Evolutionary conservation across 441 rosid species (phyloP).

Genomic region (Codiaeum variegatum): DNA sequence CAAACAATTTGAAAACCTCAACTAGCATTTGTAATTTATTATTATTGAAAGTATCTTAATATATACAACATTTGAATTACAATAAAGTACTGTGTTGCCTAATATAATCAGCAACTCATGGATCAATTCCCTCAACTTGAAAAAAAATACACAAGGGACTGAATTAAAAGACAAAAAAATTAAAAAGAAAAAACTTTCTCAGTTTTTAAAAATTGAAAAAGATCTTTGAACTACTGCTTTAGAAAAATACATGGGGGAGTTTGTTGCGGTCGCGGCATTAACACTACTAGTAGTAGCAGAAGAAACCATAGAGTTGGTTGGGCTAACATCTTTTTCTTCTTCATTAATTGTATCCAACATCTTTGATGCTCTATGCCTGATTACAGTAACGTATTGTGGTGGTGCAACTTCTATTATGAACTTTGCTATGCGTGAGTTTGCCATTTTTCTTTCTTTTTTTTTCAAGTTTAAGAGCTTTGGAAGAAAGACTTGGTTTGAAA

Average conservation of each 20-base stretch:
- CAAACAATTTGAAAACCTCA: too few relatives aligned
- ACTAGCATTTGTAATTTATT: too few relatives aligned
- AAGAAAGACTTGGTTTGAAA: constrained; percentile 20
- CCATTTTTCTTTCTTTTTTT: constrained; percentile 32
- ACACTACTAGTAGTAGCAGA: constrained; percentile 17
- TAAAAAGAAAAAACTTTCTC: neutral
- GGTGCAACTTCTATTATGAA: constrained; percentile 82
- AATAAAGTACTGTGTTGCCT: too few relatives aligned
- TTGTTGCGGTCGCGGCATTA: constrained; percentile 14
- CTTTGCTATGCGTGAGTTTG: constrained; percentile 63
- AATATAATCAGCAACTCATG: constrained; percentile 5
- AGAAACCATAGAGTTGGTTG: constrained; percentile 28
- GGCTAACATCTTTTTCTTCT: constrained; percentile 55
- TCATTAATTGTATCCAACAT: constrained; percentile 82
- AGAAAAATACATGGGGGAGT: constrained; percentile 40
- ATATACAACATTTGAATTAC: too few relatives aligned
- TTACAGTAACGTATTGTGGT: constrained; percentile 71
- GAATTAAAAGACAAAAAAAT: neutral
- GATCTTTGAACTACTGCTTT: constrained; percentile 34
- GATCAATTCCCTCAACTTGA: neutral
- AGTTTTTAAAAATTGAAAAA: constrained; percentile 41
- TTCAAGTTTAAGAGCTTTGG: neutral
- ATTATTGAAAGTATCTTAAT: too few relatives aligned
- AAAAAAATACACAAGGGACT: constrained; percentile 8
- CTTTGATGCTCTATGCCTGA: constrained; percentile 64